Evolutionary conservation across 2,329 filamentous ascomycete genomes (phyloP), one percentile per base, ranked within the genome.

Genomic region (Aspergillus jensenii): DNA sequence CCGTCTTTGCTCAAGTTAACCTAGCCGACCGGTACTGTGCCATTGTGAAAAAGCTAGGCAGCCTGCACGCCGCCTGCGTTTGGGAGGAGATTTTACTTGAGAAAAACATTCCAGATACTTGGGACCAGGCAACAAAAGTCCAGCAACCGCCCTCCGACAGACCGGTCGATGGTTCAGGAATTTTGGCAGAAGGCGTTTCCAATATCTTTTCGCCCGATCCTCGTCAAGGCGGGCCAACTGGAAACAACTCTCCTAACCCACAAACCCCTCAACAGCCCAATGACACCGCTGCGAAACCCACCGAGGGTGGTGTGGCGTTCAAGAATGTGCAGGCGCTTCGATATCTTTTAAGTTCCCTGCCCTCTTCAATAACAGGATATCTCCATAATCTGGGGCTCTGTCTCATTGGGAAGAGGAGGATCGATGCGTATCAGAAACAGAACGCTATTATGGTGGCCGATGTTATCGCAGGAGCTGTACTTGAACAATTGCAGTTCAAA

Each of bases 371-470:
- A n/a, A 89, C 91, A 17, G 88, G 90, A 0, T 90, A 98, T 65
- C 89, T 96, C 70, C 91, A 96, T 68, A 88, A 87, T 1, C 79
- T 98, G 44, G 93, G 93, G 12, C 95, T 91, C 72, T 85, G 89
- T 15, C 79, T 98, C 21, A 81, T 96, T 4, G 86, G 87, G 44
- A 89, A 91, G 58, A 86, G 92, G 50, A 86, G 86, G 61, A 82
- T 85, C 27, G 92, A 97, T 65, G 67, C 78, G 2, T 83, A 84
- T 55, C 78, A 81, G 62, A 85, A 82, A 67, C 85, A 88, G 68
- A 87, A 86, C 71, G 83, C 84, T 33, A 78, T 78, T 19, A 75
- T 82, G 58, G 84, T 89, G 37, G 84, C 85, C 5, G 84, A 88
- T 62, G 86, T 90, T 23, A 81, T 98, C 63, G 90, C 90, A 3